A percentile compares a stretch with the other conserved stretches of the same genome.
These are phyloP conservation scores for Rhododendron griersonianum DNA, from an alignment of 148 eudicot genomes.

Conservation along the genomic window DNA sequence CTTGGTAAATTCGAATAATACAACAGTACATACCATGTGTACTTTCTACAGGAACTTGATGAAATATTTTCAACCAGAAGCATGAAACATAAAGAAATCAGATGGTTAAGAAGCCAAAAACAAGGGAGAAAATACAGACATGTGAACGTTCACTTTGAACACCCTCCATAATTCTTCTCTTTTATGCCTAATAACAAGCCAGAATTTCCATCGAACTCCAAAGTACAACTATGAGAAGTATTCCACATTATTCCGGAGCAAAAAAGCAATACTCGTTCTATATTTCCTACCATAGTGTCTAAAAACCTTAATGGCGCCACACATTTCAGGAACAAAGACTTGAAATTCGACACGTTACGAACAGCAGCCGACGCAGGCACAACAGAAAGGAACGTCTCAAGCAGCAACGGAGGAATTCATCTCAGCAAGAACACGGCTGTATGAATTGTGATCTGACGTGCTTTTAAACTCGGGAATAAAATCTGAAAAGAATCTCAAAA, in stretches of 20 bases:
- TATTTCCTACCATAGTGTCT: neutral
- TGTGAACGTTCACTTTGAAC: neutral
- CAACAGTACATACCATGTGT: neutral
- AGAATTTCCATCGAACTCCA: neutral
- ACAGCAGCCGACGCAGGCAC: neutral
- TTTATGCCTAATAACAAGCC: neutral
- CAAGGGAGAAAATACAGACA: neutral
- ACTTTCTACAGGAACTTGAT: neutral
- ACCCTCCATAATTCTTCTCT: conserved; percentile 1
- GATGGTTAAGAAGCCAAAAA: neutral
- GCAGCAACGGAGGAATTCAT: conserved; percentile 48
- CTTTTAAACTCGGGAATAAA: conserved; percentile 80
- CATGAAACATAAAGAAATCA: neutral
- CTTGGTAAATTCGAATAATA: neutral
- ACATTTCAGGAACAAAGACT: neutral
- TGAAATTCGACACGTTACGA: neutral
- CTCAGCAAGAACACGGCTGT: conserved; percentile 55
- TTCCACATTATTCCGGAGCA: neutral
- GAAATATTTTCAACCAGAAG: neutral
- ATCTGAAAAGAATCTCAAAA: conserved; percentile 80
- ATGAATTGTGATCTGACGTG: conserved; percentile 67
- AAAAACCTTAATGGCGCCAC: neutral
- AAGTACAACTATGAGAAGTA: neutral
- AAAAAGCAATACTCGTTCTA: neutral
- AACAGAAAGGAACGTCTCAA: conserved; percentile 12